Evolutionary conservation across 108 stramenopile genomes (phyloP), one percentile per base, ranked within the genome.

Genomic region (Stephanodiscus triporus): DNA sequence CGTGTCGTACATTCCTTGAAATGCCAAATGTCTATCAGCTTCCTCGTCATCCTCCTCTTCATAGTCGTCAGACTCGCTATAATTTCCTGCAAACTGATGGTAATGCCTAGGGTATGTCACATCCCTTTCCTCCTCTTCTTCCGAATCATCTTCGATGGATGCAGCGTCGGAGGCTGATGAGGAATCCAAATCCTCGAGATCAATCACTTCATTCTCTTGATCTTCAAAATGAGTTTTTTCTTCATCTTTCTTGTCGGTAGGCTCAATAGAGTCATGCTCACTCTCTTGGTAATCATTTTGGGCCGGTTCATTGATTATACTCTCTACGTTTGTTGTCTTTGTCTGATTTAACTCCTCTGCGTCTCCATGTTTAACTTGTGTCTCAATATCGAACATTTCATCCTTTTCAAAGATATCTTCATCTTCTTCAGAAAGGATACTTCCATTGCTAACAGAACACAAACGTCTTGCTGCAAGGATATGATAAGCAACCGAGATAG

Each of bases 11-110:
- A 63, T 59, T 2, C 73, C 81, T 27, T 75, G 55, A 57, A 75
- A 82, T 9, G 81, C 81, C 17, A 59, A 63, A 43, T 60, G 69
- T 26, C 80, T 58, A 32, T 76, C 48, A 27, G 54, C 70, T 50
- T 82, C 81, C 22, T 66, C 70, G 1, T 66, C 58, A 36, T 76
- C 81, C 57, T 82, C 81, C 34, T 72, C 23, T 17, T 75, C 74
- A 40, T 82, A 76, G 54, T 75, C 74, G 62, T 76, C 81, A 51
- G 72, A 73, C 22, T 70, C 80, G 63, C 75, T 76, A 42, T 76
- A 75, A 27, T 82, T 82, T 45, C 75, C 81, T 16, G 59, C 20
- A 47, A 40, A 61, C 26, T 71, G 55, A 17, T 68, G 74, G 27
- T 68, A 55, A 45, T 75, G 64, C 30, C 32, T 63, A n/a, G 74